Conservation (phyloP, 805 yeast genomes). For the Pichia eremophila region DNA sequence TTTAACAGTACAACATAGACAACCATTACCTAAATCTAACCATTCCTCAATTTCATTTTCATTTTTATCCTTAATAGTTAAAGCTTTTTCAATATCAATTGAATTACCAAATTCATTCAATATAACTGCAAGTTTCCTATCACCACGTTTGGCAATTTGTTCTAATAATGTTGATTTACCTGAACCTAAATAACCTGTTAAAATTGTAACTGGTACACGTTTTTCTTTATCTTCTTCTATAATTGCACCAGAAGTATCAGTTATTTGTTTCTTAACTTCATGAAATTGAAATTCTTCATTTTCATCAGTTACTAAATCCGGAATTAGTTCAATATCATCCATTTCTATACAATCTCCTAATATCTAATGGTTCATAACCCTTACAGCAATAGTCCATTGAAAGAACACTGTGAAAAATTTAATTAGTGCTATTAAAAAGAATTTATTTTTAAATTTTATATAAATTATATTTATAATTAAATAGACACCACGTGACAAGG, state of each 20-base stretch:
- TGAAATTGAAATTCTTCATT: conserved; percentile 19
- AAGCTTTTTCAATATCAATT: conserved; percentile 76
- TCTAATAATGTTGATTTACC: conserved; percentile 87
- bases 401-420: too few relatives aligned
- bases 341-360: not conserved
- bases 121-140: conserved; percentile 75
- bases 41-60: conserved; percentile 70
- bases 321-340: conserved; percentile 15
- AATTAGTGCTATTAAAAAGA: too few relatives aligned
- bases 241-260: conserved; percentile 13
- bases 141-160: conserved; percentile 59
- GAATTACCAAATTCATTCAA: conserved; percentile 91
- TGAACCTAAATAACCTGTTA: conserved; percentile 91
- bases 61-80: conserved; percentile 53
- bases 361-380: too few relatives aligned
- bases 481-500: too few relatives aligned
- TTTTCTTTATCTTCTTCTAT: conserved; percentile 16
- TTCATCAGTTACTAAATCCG: conserved; percentile 20
- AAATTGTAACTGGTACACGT: conserved; percentile 82
- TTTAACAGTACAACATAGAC: conserved; percentile 92
- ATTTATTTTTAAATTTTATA: too few relatives aligned
- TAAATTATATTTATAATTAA: too few relatives aligned
- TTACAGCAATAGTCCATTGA: too few relatives aligned
- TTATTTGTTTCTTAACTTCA: conserved; percentile 5
- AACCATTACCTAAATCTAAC: conserved; percentile 95